Evolutionary conservation across 805 yeast genomes (phyloP).

Genomic region (Cyberlindnera meyerae): DNA sequence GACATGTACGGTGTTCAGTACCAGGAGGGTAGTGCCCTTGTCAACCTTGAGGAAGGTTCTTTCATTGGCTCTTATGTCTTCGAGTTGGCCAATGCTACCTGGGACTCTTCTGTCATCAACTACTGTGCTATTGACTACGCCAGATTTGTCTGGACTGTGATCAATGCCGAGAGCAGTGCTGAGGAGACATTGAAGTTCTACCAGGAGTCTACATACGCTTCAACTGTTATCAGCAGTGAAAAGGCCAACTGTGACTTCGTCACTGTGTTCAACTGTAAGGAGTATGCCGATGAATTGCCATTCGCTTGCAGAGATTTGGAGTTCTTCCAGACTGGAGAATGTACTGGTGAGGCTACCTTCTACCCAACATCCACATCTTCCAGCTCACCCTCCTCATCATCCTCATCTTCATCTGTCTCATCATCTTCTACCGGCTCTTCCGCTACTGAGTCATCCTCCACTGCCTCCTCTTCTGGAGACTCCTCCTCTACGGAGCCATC

Average conservation of each 20-base stretch:
- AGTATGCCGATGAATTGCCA: conserved; percentile 3
- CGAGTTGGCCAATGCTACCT: conserved; percentile 5
- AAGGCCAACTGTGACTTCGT: conserved; percentile 4
- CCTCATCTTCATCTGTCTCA: too few species aligned
- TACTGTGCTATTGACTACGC: conserved; percentile 13
- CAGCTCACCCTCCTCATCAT: too few species aligned
- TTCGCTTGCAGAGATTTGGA: conserved; percentile 9
- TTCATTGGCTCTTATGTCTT: conserved; percentile 9
- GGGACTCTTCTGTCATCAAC: conserved; percentile 1
- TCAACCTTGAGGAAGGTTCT: conserved; percentile 17
- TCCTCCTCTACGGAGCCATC: conserved; percentile 2
- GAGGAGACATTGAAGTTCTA: conserved; percentile 8
- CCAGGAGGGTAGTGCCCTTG: conserved; percentile 6
- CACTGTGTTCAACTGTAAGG: conserved; percentile 8
- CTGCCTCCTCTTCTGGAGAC: background rate
- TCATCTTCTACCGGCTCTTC: too few species aligned
- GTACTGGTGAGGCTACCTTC: background rate
- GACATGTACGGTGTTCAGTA: conserved; percentile 8
- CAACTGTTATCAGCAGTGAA: conserved; percentile 1
- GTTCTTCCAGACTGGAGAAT: conserved; percentile 1
- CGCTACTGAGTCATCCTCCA: conserved; percentile 1
- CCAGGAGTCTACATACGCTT: conserved; percentile 2
- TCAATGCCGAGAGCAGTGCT: conserved; percentile 1
- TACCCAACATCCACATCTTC: background rate
- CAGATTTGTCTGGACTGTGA: conserved; percentile 7